Conservation (phyloP, 2,329 filamentous ascomycete species). For the Diaporthe citriasiana region DNA sequence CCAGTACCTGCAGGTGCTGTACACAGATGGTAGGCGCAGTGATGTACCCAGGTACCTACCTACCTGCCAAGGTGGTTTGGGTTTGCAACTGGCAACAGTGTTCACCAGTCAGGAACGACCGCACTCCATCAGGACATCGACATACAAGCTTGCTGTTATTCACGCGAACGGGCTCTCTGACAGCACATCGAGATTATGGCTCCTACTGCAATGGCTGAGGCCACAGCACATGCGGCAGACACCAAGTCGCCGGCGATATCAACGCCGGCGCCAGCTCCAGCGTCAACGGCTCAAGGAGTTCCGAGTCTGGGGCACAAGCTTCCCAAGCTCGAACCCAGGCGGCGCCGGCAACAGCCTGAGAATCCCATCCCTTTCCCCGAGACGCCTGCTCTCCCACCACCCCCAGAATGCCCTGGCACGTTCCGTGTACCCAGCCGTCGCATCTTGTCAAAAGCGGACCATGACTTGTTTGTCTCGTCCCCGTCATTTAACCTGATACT, state of each 20-base stretch:
- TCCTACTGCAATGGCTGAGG: slow-evolving; percentile 1
- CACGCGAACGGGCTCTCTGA: background rate
- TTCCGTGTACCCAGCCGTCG: slow-evolving; percentile 80
- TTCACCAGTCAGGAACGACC: slow-evolving; percentile 4
- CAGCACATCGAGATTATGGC: background rate
- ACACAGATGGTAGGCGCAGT: background rate
- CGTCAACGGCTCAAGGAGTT: slow-evolving; percentile 47
- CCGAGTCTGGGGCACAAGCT: slow-evolving; percentile 70
- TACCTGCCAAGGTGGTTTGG: slow-evolving; percentile 17
- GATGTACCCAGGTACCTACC: slow-evolving; percentile 11
- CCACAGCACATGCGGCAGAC: background rate
- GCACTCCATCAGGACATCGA: slow-evolving; percentile 1
- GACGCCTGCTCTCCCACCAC: slow-evolving; percentile 80
- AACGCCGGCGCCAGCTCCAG: slow-evolving; percentile 39
- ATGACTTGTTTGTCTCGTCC: slow-evolving; percentile 84
- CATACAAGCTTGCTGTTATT: background rate
- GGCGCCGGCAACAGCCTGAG: slow-evolving; percentile 63
- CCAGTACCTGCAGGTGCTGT: background rate
- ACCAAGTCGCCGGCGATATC: slow-evolving; percentile 7
- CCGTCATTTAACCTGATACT: slow-evolving; percentile 81
- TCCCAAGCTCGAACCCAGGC: slow-evolving; percentile 77
- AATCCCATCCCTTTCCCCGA: slow-evolving; percentile 77
- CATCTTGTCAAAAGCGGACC: slow-evolving; percentile 86
- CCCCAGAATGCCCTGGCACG: slow-evolving; percentile 69
- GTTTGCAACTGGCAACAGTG: slow-evolving; percentile 13